phyloP scores from a whole-genome alignment of 176 grass and related monocot species.

The Tuctoria greenei region DNA sequence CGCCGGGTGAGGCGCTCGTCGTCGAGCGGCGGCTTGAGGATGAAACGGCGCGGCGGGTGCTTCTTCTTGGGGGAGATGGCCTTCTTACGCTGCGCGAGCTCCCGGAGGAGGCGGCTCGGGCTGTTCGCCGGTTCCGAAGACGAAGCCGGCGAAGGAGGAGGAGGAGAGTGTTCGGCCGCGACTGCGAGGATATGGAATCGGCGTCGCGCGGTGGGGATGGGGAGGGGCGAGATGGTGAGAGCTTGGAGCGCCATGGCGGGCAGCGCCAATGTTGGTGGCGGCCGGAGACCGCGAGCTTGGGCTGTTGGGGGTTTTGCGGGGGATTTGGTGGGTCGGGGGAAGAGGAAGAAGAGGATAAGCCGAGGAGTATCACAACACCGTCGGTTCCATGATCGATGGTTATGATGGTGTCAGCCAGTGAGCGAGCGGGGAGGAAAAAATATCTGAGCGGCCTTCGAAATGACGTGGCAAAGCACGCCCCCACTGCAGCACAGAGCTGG shows the following conservation, averaged over 20 bases:
- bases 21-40: constrained; percentile 92
- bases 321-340: constrained; percentile 28
- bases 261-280: constrained; percentile 41
- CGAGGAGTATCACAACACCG: background rate
- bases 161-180: constrained; percentile 35
- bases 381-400: background rate
- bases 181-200: constrained; percentile 30
- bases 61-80: constrained; percentile 76
- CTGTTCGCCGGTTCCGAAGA: constrained; percentile 66
- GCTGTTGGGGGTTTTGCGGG: constrained; percentile 33
- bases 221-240: constrained; percentile 22
- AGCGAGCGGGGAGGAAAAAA: background rate
- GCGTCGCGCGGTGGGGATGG: constrained; percentile 4
- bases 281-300: constrained; percentile 7
- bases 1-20: constrained; percentile 83
- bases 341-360: constrained; percentile 61
- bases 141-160: constrained; percentile 29
- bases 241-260: constrained; percentile 52
- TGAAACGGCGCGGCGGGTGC: constrained; percentile 74
- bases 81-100: constrained; percentile 94
- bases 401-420: background rate
- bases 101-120: constrained; percentile 76
- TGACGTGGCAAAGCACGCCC: constrained; percentile 28
- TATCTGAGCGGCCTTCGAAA: constrained; percentile 22
- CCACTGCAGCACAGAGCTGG: background rate